A percentile compares a stretch with the other conserved stretches of the same genome.
These are phyloP conservation scores for Fusarium oligoseptatum DNA, from an alignment of 2,329 filamentous ascomycete species.

Conservation along the genomic window DNA sequence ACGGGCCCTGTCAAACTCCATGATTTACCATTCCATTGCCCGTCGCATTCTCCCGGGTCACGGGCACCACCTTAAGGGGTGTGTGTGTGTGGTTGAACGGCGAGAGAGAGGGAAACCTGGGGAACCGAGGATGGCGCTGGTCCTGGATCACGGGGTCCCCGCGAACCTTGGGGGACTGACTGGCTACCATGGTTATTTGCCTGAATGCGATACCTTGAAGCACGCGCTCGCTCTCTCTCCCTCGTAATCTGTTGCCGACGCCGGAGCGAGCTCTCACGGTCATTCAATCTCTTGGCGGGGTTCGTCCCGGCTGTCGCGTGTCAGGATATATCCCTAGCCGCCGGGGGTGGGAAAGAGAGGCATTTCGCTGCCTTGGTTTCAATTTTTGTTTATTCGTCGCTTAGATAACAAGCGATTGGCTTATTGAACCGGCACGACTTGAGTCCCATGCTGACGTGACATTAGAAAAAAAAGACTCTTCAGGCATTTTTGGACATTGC, in stretches of 20 bases:
- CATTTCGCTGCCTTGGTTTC: not conserved
- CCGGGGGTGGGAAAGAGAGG: not conserved
- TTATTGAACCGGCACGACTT: not conserved
- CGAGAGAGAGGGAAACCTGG: conserved; percentile 5
- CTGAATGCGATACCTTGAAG: conserved; percentile 3
- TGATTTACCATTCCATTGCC: conserved; percentile 1
- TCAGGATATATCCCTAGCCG: conserved; percentile 3
- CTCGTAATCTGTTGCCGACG: not conserved
- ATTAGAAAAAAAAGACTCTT: not conserved
- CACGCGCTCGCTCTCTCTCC: not conserved
- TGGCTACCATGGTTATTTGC: not conserved
- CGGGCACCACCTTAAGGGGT: not conserved
- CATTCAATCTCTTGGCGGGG: conserved; percentile 19
- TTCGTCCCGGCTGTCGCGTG: conserved; percentile 5
- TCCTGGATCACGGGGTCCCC: conserved; percentile 27
- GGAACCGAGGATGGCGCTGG: conserved; percentile 1
- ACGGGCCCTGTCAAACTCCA: conserved; percentile 10
- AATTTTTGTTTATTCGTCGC: conserved; percentile 3
- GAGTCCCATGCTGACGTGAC: not conserved
- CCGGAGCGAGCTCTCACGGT: not conserved
- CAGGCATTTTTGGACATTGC: not conserved
- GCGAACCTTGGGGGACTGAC: not conserved
- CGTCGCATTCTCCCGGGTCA: conserved; percentile 12
- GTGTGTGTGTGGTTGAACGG: not conserved
- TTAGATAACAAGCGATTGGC: conserved; percentile 8